Evolutionary conservation across 164 flowering plant genomes (phyloP), one percentile per base, ranked within the genome.

Genomic region (Houttuynia cordata): DNA sequence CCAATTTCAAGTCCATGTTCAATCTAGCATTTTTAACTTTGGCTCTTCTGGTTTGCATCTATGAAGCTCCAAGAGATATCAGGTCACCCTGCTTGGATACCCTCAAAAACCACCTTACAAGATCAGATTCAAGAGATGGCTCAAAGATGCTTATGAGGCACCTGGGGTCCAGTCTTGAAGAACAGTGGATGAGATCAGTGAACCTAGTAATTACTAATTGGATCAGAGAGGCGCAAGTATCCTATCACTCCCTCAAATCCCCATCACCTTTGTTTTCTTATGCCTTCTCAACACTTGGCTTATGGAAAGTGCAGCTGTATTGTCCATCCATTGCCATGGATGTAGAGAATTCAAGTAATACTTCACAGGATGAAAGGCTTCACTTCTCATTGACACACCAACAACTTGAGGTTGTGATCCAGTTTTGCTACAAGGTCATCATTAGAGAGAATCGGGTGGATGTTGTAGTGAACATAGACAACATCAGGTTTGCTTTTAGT

Each of bases 241-340:
- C 64, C 1, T 53, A 60, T 17, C 69, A 34, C 30, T 56, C 23
- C 18, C 58, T 78, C 13, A 76, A 64, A 64, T 71, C 85, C n/a
- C 84, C 86, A 24, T 77, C 81, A 0, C 83, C 88, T 0, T 60
- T 85, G 63, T 92, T 84, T 72, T 89, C 96, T 39, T 80, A 84
- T 54, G 76, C 88, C 1, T 7, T 78, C 62, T 84, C 96, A 1
- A 72, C 78, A 12, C 24, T 62, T 23, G 98, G 91, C 64, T 56
- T 86, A 22, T 92, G 98, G 96, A 92, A 92, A 66, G 84, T 89
- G 54, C 98, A 89, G 53, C 51, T 92, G 37, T 92, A 81, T 69
- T 85, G 96, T 59, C 98, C 98, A 1, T 58, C 84, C 12, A 80
- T 81, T 1, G 86, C 96, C 73, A 92, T 87, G 93, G 76, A 85